These are phyloP conservation scores for Ruellia speciosa DNA, from an alignment of 305 asterid species.

Conservation along the genomic window DNA sequence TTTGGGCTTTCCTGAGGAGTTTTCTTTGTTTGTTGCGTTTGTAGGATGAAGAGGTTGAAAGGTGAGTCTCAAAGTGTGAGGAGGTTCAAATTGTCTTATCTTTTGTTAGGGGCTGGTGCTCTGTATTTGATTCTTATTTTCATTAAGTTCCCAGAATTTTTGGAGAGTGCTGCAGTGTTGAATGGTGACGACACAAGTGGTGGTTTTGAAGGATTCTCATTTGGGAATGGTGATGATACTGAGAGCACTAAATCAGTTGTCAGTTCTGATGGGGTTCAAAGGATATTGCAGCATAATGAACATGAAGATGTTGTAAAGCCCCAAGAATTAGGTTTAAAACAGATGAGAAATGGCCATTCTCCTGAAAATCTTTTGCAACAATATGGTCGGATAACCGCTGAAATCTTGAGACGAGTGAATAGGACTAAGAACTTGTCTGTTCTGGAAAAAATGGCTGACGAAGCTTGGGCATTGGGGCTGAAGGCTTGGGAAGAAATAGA, in stretches of 20 bases:
- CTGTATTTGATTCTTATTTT: conserved; percentile 66
- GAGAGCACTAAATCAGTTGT: conserved; percentile 31
- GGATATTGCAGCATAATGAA: conserved; percentile 39
- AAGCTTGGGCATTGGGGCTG: conserved; percentile 78
- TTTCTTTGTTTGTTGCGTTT: conserved; percentile 22
- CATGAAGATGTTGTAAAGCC: conserved; percentile 31
- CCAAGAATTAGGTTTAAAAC: conserved; percentile 26
- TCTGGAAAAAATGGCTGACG: conserved; percentile 78
- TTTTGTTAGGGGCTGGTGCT: conserved; percentile 58
- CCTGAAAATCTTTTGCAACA: conserved; percentile 29
- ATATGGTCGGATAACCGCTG: conserved; percentile 74
- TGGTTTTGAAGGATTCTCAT: conserved; percentile 30
- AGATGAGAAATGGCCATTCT: conserved; percentile 19
- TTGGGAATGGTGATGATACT: conserved; percentile 30
- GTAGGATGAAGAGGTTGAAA: conserved; percentile 70
- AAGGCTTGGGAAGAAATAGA: conserved; percentile 89
- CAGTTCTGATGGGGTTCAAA: conserved; percentile 41
- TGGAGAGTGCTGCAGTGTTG: conserved; percentile 54
- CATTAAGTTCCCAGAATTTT: conserved; percentile 58
- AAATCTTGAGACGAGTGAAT: conserved; percentile 44
- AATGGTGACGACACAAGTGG: conserved; percentile 34
- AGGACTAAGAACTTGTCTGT: conserved; percentile 43
- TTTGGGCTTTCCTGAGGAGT: conserved; percentile 26
- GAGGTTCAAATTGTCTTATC: conserved; percentile 57
- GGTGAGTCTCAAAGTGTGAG: conserved; percentile 41